Conservation (phyloP, 2,329 filamentous ascomycete genomes). For the Alternaria viburni region DNA sequence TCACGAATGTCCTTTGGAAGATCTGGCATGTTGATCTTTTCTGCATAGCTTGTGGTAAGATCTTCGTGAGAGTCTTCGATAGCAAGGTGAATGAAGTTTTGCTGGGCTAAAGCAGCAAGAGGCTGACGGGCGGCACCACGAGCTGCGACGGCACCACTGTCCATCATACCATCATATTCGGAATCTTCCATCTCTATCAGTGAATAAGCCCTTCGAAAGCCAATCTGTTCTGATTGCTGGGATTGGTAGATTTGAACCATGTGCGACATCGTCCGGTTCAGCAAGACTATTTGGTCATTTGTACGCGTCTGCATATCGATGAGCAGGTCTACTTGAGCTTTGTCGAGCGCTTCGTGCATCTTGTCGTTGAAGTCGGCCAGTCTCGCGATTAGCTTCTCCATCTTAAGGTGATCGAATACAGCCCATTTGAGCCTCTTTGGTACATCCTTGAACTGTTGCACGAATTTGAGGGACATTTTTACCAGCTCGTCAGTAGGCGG, state of each 20-base stretch:
- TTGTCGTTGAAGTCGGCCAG: constrained; percentile 46
- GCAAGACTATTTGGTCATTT: constrained; percentile 46
- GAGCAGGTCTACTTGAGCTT: constrained; percentile 37
- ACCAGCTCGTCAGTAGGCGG: constrained; percentile 37
- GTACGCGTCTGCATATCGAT: constrained; percentile 41
- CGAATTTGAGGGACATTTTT: constrained; percentile 38
- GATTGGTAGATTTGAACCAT: constrained; percentile 41
- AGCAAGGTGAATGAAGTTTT: constrained; percentile 46
- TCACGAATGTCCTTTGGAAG: constrained; percentile 20
- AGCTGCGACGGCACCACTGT: constrained; percentile 3
- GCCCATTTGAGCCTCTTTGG: constrained; percentile 44
- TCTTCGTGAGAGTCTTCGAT: constrained; percentile 33
- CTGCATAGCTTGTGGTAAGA: constrained; percentile 35
- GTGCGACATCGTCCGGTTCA: constrained; percentile 45
- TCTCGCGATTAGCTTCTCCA: constrained; percentile 41
- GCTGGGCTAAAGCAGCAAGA: constrained; percentile 42
- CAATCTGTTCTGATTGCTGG: constrained; percentile 23
- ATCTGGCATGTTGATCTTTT: constrained; percentile 27
- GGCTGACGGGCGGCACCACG: constrained; percentile 19
- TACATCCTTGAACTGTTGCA: constrained; percentile 31
- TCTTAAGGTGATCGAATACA: constrained; percentile 37
- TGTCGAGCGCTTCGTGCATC: constrained; percentile 44
- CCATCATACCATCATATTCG: constrained; percentile 20
- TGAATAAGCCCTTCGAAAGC: constrained; percentile 13
- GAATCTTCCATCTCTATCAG: constrained; percentile 27